Percentiles rank a stretch among this genome's conserved stretches.
Conservation (phyloP, 1,284 basidiomycete species). For the Fistulina hepatica region DNA sequence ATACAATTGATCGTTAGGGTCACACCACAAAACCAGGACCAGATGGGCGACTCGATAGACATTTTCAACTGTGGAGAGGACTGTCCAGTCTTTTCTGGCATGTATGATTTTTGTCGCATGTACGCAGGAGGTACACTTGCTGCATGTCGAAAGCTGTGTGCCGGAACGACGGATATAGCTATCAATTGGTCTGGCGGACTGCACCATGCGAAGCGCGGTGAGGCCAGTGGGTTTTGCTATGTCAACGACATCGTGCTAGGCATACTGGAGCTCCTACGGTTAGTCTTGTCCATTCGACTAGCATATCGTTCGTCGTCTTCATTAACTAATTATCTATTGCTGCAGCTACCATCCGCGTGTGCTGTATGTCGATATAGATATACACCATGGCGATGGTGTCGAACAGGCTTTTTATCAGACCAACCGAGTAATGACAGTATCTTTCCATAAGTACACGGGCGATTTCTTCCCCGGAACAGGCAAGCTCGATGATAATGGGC, state of each 20-base stretch:
- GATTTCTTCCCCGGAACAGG: constrained; percentile 98
- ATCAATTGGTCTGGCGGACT: constrained; percentile 97
- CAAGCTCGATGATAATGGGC: constrained; percentile 85
- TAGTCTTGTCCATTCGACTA: constrained; percentile 12
- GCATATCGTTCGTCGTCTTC: neutral
- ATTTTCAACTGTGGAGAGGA: constrained; percentile 88
- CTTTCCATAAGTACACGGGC: constrained; percentile 98
- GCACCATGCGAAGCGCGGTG: constrained; percentile 92
- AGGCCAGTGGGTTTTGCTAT: constrained; percentile 95
- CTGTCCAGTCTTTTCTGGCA: constrained; percentile 86
- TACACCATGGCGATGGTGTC: constrained; percentile 95
- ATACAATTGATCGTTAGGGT: constrained; percentile 40
- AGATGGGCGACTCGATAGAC: constrained; percentile 67
- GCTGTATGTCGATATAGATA: constrained; percentile 94
- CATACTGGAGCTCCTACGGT: constrained; percentile 89
- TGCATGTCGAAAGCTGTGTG: constrained; percentile 76
- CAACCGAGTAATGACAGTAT: constrained; percentile 96
- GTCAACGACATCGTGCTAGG: constrained; percentile 92
- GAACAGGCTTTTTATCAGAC: constrained; percentile 98
- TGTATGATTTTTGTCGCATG: constrained; percentile 88
- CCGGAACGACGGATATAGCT: constrained; percentile 88
- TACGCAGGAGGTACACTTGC: constrained; percentile 88
- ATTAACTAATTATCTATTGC: constrained; percentile 1
- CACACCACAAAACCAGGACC: constrained; percentile 68
- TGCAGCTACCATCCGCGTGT: constrained; percentile 80